These are phyloP conservation scores for Coniosporium apollinis DNA, from an alignment of 495 filamentous ascomycete species.

Conservation along the genomic window DNA sequence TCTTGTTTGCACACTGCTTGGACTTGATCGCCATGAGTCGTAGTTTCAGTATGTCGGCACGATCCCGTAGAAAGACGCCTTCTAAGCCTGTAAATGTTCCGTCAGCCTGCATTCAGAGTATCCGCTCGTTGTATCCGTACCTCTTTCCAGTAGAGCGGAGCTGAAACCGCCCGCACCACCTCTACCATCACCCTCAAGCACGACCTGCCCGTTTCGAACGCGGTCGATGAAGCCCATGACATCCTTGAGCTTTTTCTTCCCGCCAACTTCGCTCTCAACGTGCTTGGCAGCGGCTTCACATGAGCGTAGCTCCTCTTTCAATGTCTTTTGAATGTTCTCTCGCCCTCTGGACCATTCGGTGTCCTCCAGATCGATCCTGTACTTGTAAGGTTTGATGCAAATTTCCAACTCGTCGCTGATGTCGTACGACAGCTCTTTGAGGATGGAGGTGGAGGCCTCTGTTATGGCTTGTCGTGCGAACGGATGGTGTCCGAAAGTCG, in stretches of 20 bases:
- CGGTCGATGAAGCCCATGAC: conserved; percentile 84
- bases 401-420: conserved; percentile 98
- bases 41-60: conserved; percentile 78
- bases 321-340: conserved; percentile 55
- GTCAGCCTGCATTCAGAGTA: conserved; percentile 1
- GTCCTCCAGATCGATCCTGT: conserved; percentile 84
- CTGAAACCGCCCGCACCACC: conserved; percentile 88
- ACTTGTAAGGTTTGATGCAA: conserved; percentile 98
- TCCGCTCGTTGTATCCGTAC: conserved; percentile 27
- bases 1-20: conserved; percentile 63
- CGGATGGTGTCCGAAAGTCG: conserved; percentile 76
- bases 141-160: conserved; percentile 59
- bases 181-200: conserved; percentile 64
- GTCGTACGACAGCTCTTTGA: conserved; percentile 89
- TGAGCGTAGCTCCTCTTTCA: conserved; percentile 70
- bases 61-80: conserved; percentile 81
- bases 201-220: conserved; percentile 64
- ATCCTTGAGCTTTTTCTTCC: conserved; percentile 68
- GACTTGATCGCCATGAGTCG: conserved; percentile 70
- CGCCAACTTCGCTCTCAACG: conserved; percentile 59
- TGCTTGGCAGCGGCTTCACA: conserved; percentile 63
- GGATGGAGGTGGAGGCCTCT: conserved; percentile 69
- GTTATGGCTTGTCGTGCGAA: conserved; percentile 82
- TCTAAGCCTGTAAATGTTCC: conserved; percentile 47
- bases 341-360: conserved; percentile 72